Evolutionary conservation across 371 early-diverging fungal species (phyloP), one percentile per base, ranked within the genome.

Genomic region (Mortierella sp.): DNA sequence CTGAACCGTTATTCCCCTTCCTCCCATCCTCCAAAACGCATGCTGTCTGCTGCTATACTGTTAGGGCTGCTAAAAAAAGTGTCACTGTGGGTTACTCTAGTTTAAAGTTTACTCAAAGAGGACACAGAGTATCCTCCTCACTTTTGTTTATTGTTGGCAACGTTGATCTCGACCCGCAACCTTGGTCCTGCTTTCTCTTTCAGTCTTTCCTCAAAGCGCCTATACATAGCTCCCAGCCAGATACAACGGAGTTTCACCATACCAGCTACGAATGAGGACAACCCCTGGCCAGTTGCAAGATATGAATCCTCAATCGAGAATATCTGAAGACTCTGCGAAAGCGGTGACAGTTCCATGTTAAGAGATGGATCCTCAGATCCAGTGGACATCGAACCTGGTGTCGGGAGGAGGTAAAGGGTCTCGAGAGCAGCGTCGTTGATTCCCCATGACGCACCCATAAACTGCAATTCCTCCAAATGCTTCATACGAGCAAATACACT

Each of bases 381-480:
- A n/a, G n/a, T n/a, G n/a, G n/a, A n/a, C n/a, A n/a, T n/a, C n/a
- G n/a, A n/a, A n/a, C n/a, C n/a, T n/a, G n/a, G n/a, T n/a, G n/a
- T n/a, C n/a, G n/a, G n/a, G n/a, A n/a, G n/a, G n/a, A n/a, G n/a
- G n/a, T n/a, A n/a, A 37, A 68, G 53, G 1, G 16, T 29, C 29
- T 68, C 62, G 1, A 75, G 16, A 1, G 25, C 57, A 0, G 11
- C 44, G 43, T 70, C 50, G 25, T 75, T 60, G 9, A 75, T 66
- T 0, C 46, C 56, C 75, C 75, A 75, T 12, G 63, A 56, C 1
- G 56, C n/a, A 0, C 75, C 75, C 28, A 63, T 47, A 5, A 75
- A 56, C n/a, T 70, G 60, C 28, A 75, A 50, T 19, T 70, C 75
- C 23, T 65, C 64, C 51, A 75, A 30, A 14, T 60, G 51, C 28